These are phyloP conservation scores for Mycena indigotica DNA, from an alignment of 768 basidiomycete species.

Conservation along the genomic window DNA sequence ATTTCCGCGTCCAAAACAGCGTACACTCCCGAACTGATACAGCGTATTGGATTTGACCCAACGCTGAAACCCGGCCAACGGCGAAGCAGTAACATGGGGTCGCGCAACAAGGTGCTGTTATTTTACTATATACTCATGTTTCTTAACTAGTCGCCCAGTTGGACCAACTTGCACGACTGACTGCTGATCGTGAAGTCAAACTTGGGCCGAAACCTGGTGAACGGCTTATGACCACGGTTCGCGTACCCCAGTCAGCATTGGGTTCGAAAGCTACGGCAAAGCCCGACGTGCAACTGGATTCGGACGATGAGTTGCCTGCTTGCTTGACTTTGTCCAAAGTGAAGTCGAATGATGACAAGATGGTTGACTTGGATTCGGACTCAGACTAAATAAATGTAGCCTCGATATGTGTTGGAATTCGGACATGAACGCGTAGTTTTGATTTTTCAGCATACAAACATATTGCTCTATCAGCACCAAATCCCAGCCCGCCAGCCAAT, in stretches of 20 bases:
- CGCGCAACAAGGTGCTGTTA: constrained; percentile 59
- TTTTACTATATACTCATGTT: neutral
- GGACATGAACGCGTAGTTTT: constrained; percentile 23
- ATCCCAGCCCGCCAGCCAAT: constrained; percentile 1
- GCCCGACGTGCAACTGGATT: constrained; percentile 28
- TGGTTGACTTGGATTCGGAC: constrained; percentile 51
- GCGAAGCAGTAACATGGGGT: constrained; percentile 39
- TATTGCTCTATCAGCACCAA: constrained; percentile 18
- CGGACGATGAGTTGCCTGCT: constrained; percentile 33
- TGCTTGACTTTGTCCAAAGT: constrained; percentile 6
- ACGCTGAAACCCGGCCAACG: constrained; percentile 54
- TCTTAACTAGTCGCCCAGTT: constrained; percentile 41
- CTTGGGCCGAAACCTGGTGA: constrained; percentile 69
- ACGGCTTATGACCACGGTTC: constrained; percentile 63
- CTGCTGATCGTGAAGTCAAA: constrained; percentile 51
- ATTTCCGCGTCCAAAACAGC: constrained; percentile 50
- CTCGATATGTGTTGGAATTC: neutral
- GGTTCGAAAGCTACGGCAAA: constrained; percentile 14
- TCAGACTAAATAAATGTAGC: too few relatives aligned
- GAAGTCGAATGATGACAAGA: constrained; percentile 21
- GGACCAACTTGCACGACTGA: constrained; percentile 52
- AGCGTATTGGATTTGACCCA: constrained; percentile 80
- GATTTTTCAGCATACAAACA: constrained; percentile 22
- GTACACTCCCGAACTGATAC: constrained; percentile 69
- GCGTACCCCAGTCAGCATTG: constrained; percentile 36